phyloP scores from a whole-genome alignment of 1,284 basidiomycete genomes.

The Abortiporus biennis region DNA sequence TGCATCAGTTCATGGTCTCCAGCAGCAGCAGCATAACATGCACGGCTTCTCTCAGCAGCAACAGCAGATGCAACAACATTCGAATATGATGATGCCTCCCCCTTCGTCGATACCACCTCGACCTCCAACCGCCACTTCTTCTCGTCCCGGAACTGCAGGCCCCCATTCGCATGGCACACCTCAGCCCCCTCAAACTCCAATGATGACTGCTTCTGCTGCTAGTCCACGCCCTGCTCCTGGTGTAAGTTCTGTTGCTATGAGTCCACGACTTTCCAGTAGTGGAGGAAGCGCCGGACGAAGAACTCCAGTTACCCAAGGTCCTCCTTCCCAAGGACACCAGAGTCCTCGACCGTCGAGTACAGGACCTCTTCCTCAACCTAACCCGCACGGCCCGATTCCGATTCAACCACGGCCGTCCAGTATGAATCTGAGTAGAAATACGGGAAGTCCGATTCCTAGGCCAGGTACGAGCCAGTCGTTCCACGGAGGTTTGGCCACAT shows the following conservation, averaged over 20 bases:
- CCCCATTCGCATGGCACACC: constrained; percentile 29
- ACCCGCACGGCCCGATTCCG: constrained; percentile 12
- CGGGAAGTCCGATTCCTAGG: constrained; percentile 7
- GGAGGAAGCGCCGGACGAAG: constrained; percentile 5
- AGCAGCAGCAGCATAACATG: constrained; percentile 12
- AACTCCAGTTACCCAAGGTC: constrained; percentile 1
- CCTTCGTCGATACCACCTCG: constrained; percentile 19
- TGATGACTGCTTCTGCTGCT: constrained; percentile 13
- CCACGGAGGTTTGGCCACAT: too few species aligned
- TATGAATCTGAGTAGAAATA: neutral
- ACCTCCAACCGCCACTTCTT: constrained; percentile 18
- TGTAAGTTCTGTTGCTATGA: constrained; percentile 8
- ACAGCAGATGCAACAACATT: constrained; percentile 9
- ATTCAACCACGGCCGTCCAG: constrained; percentile 17
- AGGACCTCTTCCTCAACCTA: constrained; percentile 1
- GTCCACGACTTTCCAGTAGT: constrained; percentile 8
- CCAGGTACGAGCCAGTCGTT: neutral
- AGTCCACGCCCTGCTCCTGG: constrained; percentile 12
- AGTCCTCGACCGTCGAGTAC: constrained; percentile 7
- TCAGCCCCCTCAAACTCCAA: constrained; percentile 11
- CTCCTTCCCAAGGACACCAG: neutral
- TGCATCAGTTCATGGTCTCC: constrained; percentile 9
- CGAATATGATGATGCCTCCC: constrained; percentile 21
- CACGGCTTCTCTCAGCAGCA: constrained; percentile 13
- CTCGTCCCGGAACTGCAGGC: constrained; percentile 27